These are phyloP conservation scores for Saccharomyces pastorianus DNA, from an alignment of 1,139 yeast species.

Conservation along the genomic window DNA sequence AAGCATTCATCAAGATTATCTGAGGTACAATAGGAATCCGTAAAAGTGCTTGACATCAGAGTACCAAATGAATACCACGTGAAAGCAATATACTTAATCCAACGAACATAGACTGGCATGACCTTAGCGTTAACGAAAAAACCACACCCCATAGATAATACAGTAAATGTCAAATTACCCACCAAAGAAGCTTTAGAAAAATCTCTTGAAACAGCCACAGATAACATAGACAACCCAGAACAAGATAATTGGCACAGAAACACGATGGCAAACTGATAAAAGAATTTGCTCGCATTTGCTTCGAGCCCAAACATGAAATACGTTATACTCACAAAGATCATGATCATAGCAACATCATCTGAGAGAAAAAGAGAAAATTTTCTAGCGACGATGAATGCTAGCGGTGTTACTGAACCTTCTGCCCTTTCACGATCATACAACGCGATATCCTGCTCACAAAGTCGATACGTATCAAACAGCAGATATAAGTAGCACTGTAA, in stretches of 20 bases:
- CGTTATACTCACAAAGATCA: constrained; percentile 51
- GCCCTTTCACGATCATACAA: constrained; percentile 66
- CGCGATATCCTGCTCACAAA: constrained; percentile 60
- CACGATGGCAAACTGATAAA: constrained; percentile 53
- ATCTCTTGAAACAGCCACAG: constrained; percentile 53
- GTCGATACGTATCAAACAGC: constrained; percentile 64
- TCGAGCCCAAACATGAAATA: constrained; percentile 77
- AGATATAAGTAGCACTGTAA: constrained; percentile 62
- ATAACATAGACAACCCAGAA: constrained; percentile 25
- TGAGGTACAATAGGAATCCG: constrained; percentile 51
- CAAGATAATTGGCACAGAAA: constrained; percentile 43
- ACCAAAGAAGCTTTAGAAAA: constrained; percentile 58
- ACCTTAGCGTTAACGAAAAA: constrained; percentile 65
- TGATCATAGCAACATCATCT: constrained; percentile 62
- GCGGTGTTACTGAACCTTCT: constrained; percentile 50
- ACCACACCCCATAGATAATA: constrained; percentile 76
- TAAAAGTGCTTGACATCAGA: constrained; percentile 54
- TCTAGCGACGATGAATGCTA: constrained; percentile 60
- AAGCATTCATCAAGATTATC: constrained; percentile 37
- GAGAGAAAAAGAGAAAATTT: constrained; percentile 56
- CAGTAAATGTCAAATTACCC: constrained; percentile 56
- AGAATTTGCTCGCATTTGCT: constrained; percentile 43
- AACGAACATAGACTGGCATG: constrained; percentile 79
- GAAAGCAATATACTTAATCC: constrained; percentile 70
- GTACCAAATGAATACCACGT: constrained; percentile 78